Conservation (phyloP, 1,284 basidiomycete genomes). For the Volvariella surrecta region DNA sequence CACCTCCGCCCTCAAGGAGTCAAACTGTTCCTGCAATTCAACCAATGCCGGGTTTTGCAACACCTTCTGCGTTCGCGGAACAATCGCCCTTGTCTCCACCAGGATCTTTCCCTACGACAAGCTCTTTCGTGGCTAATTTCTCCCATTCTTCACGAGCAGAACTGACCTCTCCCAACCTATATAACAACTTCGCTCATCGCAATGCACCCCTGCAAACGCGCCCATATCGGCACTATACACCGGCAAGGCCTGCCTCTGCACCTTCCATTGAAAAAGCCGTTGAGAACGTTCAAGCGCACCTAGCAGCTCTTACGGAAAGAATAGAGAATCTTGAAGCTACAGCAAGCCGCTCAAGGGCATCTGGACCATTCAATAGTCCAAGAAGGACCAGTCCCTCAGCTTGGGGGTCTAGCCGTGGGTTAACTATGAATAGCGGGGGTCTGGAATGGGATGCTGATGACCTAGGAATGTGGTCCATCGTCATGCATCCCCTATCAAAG, state of each 20-base stretch:
- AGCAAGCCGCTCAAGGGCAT: constrained; percentile 25
- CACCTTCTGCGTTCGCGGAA: constrained; percentile 58
- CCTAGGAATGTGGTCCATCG: constrained; percentile 71
- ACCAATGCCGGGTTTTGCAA: constrained; percentile 64
- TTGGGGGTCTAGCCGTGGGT: constrained; percentile 29
- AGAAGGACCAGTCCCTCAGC: constrained; percentile 26
- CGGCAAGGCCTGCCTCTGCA: constrained; percentile 32
- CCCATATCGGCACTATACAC: constrained; percentile 18
- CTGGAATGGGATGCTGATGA: constrained; percentile 61
- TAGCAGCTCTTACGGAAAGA: constrained; percentile 86
- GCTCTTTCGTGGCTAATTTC: constrained; percentile 27
- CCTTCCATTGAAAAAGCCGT: constrained; percentile 61
- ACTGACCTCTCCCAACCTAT: constrained; percentile 25
- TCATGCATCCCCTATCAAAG: constrained; percentile 53
- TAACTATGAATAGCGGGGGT: constrained; percentile 27
- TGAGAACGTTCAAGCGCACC: constrained; percentile 80
- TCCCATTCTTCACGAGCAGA: constrained; percentile 28
- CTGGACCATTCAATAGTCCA: constrained; percentile 15
- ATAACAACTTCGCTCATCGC: constrained; percentile 26
- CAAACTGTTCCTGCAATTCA: constrained; percentile 36
- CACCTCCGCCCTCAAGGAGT: constrained; percentile 31
- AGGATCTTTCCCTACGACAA: constrained; percentile 27
- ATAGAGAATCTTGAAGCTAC: constrained; percentile 68
- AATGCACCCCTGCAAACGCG: constrained; percentile 13
- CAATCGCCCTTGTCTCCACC: constrained; percentile 33